Percentiles rank a stretch among this genome's conserved stretches.
Conservation (phyloP, 306 rosid genomes). For the Trichosanthes cucumerina region DNA sequence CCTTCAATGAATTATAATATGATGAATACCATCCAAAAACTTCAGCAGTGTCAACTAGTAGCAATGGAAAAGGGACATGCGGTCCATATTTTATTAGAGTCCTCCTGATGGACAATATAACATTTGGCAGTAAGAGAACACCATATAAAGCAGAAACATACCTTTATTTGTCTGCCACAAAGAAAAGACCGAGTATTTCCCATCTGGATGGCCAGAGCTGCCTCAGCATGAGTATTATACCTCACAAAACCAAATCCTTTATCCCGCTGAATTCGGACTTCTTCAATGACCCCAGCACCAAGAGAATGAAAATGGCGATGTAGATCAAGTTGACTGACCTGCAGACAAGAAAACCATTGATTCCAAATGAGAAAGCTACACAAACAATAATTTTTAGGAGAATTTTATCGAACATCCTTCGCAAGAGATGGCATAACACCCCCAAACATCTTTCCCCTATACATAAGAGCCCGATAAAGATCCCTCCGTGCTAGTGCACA, state of each 20-base stretch:
- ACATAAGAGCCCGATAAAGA: not conserved
- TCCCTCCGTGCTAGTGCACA: not conserved
- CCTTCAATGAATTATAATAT: too few relatives aligned
- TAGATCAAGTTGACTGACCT: constrained; percentile 79
- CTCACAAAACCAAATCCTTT: constrained; percentile 98
- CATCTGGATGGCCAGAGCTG: constrained; percentile 91
- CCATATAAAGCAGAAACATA: constrained; percentile 12
- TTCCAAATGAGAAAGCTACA: not conserved
- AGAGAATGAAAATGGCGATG: constrained; percentile 82
- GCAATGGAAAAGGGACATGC: not conserved
- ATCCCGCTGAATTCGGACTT: constrained; percentile 90
- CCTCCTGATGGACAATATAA: not conserved
- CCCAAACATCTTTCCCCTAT: not conserved
- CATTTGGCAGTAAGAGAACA: not conserved
- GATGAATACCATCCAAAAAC: too few relatives aligned
- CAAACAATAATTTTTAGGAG: not conserved
- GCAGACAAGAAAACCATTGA: constrained; percentile 4
- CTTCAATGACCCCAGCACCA: constrained; percentile 91
- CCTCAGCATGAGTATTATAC: constrained; percentile 72
- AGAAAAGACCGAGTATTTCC: constrained; percentile 71
- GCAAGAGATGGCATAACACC: not conserved
- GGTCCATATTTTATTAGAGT: not conserved
- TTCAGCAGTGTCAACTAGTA: too few relatives aligned
- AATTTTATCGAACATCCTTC: not conserved
- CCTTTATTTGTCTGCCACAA: constrained; percentile 79